phyloP scores from a whole-genome alignment of 2,329 filamentous ascomycete genomes.

The Sporothrix humicola region DNA sequence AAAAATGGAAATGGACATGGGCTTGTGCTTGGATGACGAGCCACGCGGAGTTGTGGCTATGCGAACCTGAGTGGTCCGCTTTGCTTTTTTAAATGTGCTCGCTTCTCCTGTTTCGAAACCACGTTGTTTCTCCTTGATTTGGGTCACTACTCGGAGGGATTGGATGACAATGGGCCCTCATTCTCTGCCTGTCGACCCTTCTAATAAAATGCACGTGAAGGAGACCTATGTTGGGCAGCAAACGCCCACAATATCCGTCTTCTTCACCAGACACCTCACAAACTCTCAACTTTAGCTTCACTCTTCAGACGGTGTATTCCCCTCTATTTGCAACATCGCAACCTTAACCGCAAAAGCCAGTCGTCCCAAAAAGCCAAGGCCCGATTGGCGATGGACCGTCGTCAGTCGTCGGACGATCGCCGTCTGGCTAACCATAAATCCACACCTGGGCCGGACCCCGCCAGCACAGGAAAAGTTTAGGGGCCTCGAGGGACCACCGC shows the following conservation, averaged over 20 bases:
- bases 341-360: background rate
- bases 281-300: background rate
- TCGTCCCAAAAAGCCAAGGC: conserved; percentile 6
- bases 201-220: no score
- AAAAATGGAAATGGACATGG: background rate
- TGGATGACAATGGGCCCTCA: background rate
- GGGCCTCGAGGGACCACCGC: background rate
- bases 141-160: background rate
- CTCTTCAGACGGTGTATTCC: background rate
- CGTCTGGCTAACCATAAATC: background rate
- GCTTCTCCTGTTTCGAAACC: conserved; percentile 27
- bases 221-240: no score
- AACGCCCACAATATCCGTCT: background rate
- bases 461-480: background rate
- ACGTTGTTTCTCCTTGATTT: background rate
- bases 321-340: background rate
- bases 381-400: conserved; percentile 1
- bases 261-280: background rate
- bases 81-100: background rate
- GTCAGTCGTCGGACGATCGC: conserved; percentile 9
- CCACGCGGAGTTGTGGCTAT: no score
- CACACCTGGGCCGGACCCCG: conserved; percentile 5
- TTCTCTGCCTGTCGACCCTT: background rate
- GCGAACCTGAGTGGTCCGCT: background rate
- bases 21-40: background rate